A percentile compares a stretch with the other conserved stretches of the same genome.
These are phyloP conservation scores for Abrus pulchellus DNA, from an alignment of 306 rosid genomes.

Conservation along the genomic window DNA sequence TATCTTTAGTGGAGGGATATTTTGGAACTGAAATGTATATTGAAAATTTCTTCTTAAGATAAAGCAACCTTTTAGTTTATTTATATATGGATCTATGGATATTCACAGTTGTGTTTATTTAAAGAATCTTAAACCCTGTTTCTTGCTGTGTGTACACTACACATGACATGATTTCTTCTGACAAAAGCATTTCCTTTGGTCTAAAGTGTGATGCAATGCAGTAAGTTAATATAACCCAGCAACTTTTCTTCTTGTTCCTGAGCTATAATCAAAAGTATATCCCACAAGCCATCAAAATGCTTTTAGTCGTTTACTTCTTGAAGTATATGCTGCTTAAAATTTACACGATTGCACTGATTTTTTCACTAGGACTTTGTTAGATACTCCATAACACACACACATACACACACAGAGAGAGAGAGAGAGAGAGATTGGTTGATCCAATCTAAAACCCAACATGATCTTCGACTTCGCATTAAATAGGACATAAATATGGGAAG, in stretches of 20 bases:
- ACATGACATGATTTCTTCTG: not conserved
- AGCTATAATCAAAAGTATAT: too few relatives aligned
- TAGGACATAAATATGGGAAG: constrained; percentile 19
- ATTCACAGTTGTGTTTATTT: not conserved
- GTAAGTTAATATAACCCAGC: not conserved
- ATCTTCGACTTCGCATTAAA: not conserved
- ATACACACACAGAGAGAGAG: too few relatives aligned
- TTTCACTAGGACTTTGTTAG: too few relatives aligned
- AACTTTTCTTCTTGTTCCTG: not conserved
- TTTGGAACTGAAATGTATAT: not conserved
- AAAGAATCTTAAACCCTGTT: not conserved
- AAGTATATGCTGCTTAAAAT: too few relatives aligned
- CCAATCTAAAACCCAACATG: too few relatives aligned
- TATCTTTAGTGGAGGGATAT: not conserved
- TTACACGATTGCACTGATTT: too few relatives aligned
- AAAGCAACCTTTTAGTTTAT: not conserved
- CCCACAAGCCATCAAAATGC: too few relatives aligned
- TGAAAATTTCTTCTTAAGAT: not conserved
- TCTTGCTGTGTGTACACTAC: not conserved
- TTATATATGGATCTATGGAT: not conserved
- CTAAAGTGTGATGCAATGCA: not conserved
- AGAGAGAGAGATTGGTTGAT: too few relatives aligned
- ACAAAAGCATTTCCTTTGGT: not conserved
- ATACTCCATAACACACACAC: too few relatives aligned
- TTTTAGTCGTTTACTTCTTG: too few relatives aligned